phyloP scores from a whole-genome alignment of 371 early-diverging fungal genomes.

The Haplosporangium sp. region DNA sequence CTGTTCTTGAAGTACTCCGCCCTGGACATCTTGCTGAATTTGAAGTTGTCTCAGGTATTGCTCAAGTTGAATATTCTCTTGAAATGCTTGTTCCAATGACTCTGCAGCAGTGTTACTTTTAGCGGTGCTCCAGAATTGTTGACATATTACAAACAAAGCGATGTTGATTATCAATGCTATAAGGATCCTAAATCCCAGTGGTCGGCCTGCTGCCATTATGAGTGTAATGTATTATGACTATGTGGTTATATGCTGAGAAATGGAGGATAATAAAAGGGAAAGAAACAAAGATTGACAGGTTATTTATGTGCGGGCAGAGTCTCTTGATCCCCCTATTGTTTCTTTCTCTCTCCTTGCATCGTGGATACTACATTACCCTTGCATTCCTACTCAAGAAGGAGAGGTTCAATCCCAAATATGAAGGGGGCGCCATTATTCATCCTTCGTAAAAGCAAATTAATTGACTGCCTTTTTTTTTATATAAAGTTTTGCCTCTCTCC shows the following conservation, averaged over 20 bases:
- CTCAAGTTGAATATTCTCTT: not conserved
- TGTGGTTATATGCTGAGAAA: not conserved
- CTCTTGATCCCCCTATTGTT: not conserved
- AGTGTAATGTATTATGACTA: not conserved
- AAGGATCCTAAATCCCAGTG: conserved; percentile 1
- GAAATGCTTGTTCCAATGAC: not conserved
- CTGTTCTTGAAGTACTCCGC: conserved; percentile 4
- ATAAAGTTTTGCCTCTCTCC: not conserved
- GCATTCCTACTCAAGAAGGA: conserved; percentile 4
- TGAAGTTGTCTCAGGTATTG: not conserved
- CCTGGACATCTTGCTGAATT: not conserved
- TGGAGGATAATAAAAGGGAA: not conserved
- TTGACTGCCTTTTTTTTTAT: conserved; percentile 1
- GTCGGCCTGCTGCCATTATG: conserved; percentile 19
- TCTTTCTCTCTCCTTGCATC: not conserved
- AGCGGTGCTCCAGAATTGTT: conserved; percentile 11
- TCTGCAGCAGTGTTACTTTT: not conserved
- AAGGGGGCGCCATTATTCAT: not conserved
- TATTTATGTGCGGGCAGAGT: not conserved
- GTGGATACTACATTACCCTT: not conserved
- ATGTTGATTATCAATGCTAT: conserved; percentile 11
- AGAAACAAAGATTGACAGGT: not conserved
- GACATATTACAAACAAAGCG: conserved; percentile 10
- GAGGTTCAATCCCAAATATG: not conserved
- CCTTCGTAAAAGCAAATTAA: not conserved